A percentile compares a stretch with the other conserved stretches of the same genome.
These are phyloP conservation scores for Pezicula neosporulosa DNA, from an alignment of 2,329 filamentous ascomycete species.

Conservation along the genomic window DNA sequence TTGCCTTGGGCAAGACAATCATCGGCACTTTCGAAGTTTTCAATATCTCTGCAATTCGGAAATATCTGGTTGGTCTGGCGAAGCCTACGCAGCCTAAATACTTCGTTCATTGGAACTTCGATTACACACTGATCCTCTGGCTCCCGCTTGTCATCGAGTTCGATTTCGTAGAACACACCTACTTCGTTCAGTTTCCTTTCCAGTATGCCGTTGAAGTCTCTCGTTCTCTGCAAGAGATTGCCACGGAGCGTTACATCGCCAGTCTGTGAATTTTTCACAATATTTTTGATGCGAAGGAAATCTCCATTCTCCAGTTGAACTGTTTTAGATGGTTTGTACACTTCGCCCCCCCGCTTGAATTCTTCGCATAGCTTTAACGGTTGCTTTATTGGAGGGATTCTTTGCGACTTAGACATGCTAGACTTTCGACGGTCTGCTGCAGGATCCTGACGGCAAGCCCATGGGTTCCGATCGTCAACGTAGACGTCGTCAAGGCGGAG, in stretches of 20 bases:
- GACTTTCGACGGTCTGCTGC: not conserved
- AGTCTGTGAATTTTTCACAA: slow-evolving; percentile 26
- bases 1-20: slow-evolving; percentile 27
- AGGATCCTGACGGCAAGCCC: too few species aligned
- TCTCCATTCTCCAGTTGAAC: slow-evolving; percentile 16
- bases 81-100: slow-evolving; percentile 40
- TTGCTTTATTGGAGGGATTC: slow-evolving; percentile 14
- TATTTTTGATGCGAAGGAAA: slow-evolving; percentile 37
- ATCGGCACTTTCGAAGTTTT: slow-evolving; percentile 16
- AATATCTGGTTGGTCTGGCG: slow-evolving; percentile 53
- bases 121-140: slow-evolving; percentile 34
- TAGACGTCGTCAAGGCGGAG: slow-evolving; percentile 7
- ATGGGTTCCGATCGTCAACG: not conserved
- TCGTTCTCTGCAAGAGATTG: slow-evolving; percentile 31
- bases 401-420: slow-evolving; percentile 31
- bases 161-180: slow-evolving; percentile 33
- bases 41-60: slow-evolving; percentile 31
- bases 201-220: slow-evolving; percentile 29
- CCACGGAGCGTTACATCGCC: slow-evolving; percentile 35
- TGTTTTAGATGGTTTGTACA: slow-evolving; percentile 10
- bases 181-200: slow-evolving; percentile 40
- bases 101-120: slow-evolving; percentile 35
- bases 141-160: slow-evolving; percentile 30
- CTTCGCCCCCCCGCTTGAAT: not conserved
- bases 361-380: slow-evolving; percentile 33